phyloP scores from a whole-genome alignment of 345 rosid species.

The Syzygium jambos region DNA sequence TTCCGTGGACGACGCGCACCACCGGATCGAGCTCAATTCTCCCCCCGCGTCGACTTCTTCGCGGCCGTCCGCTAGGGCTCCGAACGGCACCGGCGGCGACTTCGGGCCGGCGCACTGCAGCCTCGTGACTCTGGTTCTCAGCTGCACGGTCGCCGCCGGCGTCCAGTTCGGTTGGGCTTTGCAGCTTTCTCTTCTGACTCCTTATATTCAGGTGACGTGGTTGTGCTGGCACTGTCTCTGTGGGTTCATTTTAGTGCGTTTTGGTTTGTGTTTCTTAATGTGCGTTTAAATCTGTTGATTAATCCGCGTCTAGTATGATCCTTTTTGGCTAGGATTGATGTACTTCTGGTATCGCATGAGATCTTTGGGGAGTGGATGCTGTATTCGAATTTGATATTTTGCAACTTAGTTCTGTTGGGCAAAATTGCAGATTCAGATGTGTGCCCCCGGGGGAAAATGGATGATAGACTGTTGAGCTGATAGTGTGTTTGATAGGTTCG shows the following conservation, averaged over 20 bases:
- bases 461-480: neutral
- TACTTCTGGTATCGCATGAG: neutral
- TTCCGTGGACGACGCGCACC: conserved; percentile 15
- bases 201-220: conserved; percentile 71
- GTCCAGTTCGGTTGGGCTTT: conserved; percentile 99
- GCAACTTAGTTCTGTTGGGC: neutral
- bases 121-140: conserved; percentile 51
- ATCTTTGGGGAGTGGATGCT: neutral
- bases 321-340: neutral
- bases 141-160: conserved; percentile 92
- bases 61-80: conserved; percentile 10
- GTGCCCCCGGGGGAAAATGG: neutral
- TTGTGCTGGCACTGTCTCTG: neutral
- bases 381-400: neutral
- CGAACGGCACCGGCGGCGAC: conserved; percentile 10
- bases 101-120: conserved; percentile 27
- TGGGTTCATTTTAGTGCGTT: neutral
- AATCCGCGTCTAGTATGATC: no score
- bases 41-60: conserved; percentile 10
- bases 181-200: conserved; percentile 91
- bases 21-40: conserved; percentile 24
- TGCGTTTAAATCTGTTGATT: neutral
- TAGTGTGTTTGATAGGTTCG: neutral
- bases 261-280: neutral
- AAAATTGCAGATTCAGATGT: neutral